phyloP scores from a whole-genome alignment of 2,329 filamentous ascomycete genomes.

The Periconia digitata region DNA sequence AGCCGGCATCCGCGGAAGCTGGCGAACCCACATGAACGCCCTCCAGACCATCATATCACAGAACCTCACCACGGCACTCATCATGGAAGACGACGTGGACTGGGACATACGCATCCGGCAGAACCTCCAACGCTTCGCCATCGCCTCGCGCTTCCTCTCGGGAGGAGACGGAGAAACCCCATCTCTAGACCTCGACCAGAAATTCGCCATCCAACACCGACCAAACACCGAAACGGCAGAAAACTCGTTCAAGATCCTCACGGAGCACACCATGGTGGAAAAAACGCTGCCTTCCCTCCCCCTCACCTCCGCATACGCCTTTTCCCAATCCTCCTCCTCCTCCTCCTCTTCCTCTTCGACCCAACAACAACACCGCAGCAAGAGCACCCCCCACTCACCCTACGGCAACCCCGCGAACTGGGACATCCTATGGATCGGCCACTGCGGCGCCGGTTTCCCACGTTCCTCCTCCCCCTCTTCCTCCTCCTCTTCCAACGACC shows the following conservation, averaged over 20 bases:
- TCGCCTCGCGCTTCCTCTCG: slow-evolving; percentile 28
- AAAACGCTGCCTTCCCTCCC: slow-evolving; percentile 23
- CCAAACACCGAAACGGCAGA: slow-evolving; percentile 28
- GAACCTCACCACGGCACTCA: slow-evolving; percentile 35
- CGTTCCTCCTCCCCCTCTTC: slow-evolving; percentile 12
- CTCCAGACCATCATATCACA: slow-evolving; percentile 29
- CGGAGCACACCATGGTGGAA: slow-evolving; percentile 19
- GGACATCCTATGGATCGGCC: slow-evolving; percentile 47
- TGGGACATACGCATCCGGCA: slow-evolving; percentile 33
- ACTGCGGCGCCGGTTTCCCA: slow-evolving; percentile 33
- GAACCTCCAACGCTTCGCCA: slow-evolving; percentile 33
- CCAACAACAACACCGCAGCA: slow-evolving; percentile 12
- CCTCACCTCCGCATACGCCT: slow-evolving; percentile 11
- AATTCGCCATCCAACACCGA: slow-evolving; percentile 18
- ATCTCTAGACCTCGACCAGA: slow-evolving; percentile 5
- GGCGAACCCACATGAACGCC: slow-evolving; percentile 37
- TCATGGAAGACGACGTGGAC: slow-evolving; percentile 36
- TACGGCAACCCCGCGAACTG: slow-evolving; percentile 38
- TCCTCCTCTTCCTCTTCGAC: slow-evolving; percentile 19
- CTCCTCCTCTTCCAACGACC: slow-evolving; percentile 8
- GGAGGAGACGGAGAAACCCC: slow-evolving; percentile 15
- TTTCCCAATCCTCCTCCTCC: slow-evolving; percentile 23
- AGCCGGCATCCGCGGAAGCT: slow-evolving; percentile 31
- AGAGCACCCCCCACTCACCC: slow-evolving; percentile 20
- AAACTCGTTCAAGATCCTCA: slow-evolving; percentile 26